A percentile compares a stretch with the other conserved stretches of the same genome.
Evolutionary conservation across 495 filamentous ascomycete species (phyloP).

Genomic region (Wilcoxina mikolae): DNA sequence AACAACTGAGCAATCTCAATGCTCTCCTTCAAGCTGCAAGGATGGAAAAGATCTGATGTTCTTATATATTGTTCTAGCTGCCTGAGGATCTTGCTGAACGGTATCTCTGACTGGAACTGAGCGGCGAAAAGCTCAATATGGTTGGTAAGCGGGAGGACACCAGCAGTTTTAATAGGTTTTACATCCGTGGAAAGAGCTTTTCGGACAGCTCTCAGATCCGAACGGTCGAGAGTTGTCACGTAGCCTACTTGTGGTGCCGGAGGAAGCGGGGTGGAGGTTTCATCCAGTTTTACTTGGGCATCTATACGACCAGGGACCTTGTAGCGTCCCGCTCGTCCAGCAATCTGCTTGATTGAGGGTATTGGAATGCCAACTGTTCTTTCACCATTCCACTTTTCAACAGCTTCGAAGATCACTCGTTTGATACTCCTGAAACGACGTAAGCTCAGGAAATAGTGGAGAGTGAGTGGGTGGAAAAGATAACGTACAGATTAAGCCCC

Average conservation of each 20-base stretch:
- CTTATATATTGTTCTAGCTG: conserved; percentile 51
- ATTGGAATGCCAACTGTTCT: conserved; percentile 40
- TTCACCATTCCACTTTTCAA: conserved; percentile 48
- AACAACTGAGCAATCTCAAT: conserved; percentile 55
- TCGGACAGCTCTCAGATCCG: conserved; percentile 49
- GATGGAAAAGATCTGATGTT: conserved; percentile 50
- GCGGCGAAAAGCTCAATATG: conserved; percentile 56
- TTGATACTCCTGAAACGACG: conserved; percentile 52
- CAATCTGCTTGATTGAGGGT: conserved; percentile 89
- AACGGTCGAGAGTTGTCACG: conserved; percentile 64
- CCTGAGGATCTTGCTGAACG: conserved; percentile 61
- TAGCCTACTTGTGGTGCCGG: conserved; percentile 41
- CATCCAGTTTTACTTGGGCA: not conserved
- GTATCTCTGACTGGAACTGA: conserved; percentile 61
- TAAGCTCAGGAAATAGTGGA: not conserved
- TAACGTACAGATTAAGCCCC: conserved; percentile 74
- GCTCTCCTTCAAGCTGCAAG: conserved; percentile 47
- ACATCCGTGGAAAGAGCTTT: conserved; percentile 47
- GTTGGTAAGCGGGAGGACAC: conserved; percentile 50
- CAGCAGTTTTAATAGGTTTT: conserved; percentile 55
- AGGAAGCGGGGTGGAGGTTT: conserved; percentile 10
- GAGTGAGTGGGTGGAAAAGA: not conserved
- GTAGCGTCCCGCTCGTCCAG: conserved; percentile 81
- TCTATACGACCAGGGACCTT: conserved; percentile 25
- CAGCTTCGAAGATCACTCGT: conserved; percentile 72